These are phyloP conservation scores for Penicillium coffeae DNA, from an alignment of 495 filamentous ascomycete genomes.

Conservation along the genomic window DNA sequence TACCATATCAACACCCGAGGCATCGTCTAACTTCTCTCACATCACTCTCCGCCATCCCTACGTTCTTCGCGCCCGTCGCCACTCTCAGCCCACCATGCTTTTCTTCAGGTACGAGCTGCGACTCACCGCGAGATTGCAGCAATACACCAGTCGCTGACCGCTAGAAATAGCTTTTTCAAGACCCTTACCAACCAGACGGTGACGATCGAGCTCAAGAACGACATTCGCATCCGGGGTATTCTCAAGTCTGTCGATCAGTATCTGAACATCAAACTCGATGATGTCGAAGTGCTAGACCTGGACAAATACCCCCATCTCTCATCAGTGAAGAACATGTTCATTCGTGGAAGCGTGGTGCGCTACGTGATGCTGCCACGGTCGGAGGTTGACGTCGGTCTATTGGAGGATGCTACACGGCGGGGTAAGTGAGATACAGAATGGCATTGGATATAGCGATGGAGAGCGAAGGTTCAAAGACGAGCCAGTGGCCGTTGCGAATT, in stretches of 20 bases:
- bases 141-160: not conserved
- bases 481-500: too few relatives aligned
- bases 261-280: conserved; percentile 97
- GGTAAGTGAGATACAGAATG: conserved; percentile 54
- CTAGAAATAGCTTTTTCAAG: conserved; percentile 83
- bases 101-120: conserved; percentile 41
- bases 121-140: conserved; percentile 1
- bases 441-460: too few relatives aligned
- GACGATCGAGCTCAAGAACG: conserved; percentile 98
- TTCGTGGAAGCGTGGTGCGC: conserved; percentile 90
- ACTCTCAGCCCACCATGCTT: conserved; percentile 34
- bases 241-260: conserved; percentile 98
- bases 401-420: conserved; percentile 95
- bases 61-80: not conserved
- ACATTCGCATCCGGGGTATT: conserved; percentile 89
- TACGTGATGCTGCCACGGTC: conserved; percentile 90
- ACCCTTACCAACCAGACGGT: conserved; percentile 95
- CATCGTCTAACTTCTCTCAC: not conserved
- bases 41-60: not conserved
- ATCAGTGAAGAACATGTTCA: conserved; percentile 98
- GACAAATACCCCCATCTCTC: conserved; percentile 87
- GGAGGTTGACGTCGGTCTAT: conserved; percentile 80
- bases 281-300: conserved; percentile 87
- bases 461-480: too few relatives aligned
- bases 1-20: too few relatives aligned